Base-by-base conservation (phyloP, 208 protist genomes). In the Acanthamoeba culbertsoni region DNA sequence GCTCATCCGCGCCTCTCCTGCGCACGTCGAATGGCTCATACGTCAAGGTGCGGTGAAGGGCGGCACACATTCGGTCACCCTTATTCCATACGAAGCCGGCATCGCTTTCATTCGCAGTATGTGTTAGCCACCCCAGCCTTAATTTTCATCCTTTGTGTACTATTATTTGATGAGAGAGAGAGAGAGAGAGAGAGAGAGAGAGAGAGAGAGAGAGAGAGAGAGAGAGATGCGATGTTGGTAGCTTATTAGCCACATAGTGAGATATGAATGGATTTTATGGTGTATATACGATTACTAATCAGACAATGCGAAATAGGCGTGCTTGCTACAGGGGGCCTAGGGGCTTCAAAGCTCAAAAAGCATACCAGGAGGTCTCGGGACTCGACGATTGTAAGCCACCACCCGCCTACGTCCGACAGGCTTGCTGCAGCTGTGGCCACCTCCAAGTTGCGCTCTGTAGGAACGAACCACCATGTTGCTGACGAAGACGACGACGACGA, bases 1-100 rank as follows among this genome's bases (percentile, higher is more conserved):
- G 31, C 48, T 71, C 84, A 40, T 23, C 18, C 46, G 55, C n/a
- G 84, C 84, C 26, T n/a, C 46, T 8, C 84, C 84, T 23, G n/a
- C 84, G 8, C 53, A 91, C 33, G 84, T 91, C 20, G 84, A 91
- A 2, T 91, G 35, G 37, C 57, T 91, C 33, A 51, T 48, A 23
- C 84, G 42, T 2, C 31, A 51, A 10, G 84, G 84, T 8, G 84
- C 35, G 1, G 84, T 91, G 20, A 40, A 48, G 20, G 55, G 40
- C 35, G 55, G 55, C 57, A 71, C 84, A 10, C 84, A 91, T 33
- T 91, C 84, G 31, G 84, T 91, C 42, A 91, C 84, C 10, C 42
- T 91, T 35, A 91, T 91, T 31, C 84, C 84, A 5, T 40, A 45
- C 57, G 40, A 62, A 4, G 42, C n/a, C 31, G 84, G 53, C 57